Evolutionary conservation across 2,329 filamentous ascomycete species (phyloP).

Genomic region (Diaporthe humulicola): DNA sequence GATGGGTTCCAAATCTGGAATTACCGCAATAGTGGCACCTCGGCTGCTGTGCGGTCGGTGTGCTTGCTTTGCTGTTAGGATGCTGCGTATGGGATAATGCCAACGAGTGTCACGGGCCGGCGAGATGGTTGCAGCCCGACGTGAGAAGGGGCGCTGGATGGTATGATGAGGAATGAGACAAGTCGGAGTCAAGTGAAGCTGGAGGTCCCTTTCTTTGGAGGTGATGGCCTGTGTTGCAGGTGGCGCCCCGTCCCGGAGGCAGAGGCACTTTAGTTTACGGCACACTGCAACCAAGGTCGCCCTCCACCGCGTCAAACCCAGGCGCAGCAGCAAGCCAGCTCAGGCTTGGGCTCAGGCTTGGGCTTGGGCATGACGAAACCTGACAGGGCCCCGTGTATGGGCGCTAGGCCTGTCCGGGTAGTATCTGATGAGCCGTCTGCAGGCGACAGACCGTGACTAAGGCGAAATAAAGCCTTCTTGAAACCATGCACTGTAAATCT

Average conservation of each 20-base stretch:
- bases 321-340: slow-evolving; percentile 27
- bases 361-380: slow-evolving; percentile 31
- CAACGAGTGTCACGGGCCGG: slow-evolving; percentile 12
- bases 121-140: not conserved
- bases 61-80: slow-evolving; percentile 27
- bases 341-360: slow-evolving; percentile 11
- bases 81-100: slow-evolving; percentile 22
- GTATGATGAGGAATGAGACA: slow-evolving; percentile 19
- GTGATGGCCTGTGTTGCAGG: slow-evolving; percentile 27
- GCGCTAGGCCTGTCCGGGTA: slow-evolving; percentile 8
- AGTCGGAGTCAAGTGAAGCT: slow-evolving; percentile 17
- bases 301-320: not conserved
- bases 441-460: slow-evolving; percentile 12
- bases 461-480: slow-evolving; percentile 24
- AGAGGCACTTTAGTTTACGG: slow-evolving; percentile 14
- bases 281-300: slow-evolving; percentile 5
- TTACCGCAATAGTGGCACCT: slow-evolving; percentile 38
- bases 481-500: slow-evolving; percentile 31
- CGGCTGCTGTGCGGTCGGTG: slow-evolving; percentile 32
- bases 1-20: slow-evolving; percentile 39
- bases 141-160: slow-evolving; percentile 10
- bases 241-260: slow-evolving; percentile 16
- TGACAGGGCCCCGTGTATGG: slow-evolving; percentile 3
- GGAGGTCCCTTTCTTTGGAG: slow-evolving; percentile 25
- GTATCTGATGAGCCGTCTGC: slow-evolving; percentile 20